A percentile compares a stretch with the other conserved stretches of the same genome.
Conservation (phyloP, 2,329 filamentous ascomycete genomes). For the Microcyclospora pomicola region DNA sequence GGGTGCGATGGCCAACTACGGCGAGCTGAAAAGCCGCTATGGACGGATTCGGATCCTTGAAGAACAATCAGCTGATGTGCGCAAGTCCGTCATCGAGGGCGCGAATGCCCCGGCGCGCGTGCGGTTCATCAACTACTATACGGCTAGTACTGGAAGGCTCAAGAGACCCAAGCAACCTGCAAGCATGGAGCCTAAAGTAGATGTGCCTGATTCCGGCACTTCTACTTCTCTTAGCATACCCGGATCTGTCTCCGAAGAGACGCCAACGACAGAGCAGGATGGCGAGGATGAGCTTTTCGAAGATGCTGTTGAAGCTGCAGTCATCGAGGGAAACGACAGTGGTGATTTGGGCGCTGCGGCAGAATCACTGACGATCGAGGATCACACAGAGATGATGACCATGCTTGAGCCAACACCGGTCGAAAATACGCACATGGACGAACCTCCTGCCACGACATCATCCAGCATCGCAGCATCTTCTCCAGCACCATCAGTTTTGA, state of each 20-base stretch:
- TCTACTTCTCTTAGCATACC: background rate
- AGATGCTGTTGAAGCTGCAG: slow-evolving; percentile 3
- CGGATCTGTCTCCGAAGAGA: background rate
- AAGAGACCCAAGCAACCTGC: slow-evolving; percentile 30
- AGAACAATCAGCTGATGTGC: slow-evolving; percentile 44
- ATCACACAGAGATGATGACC: slow-evolving; percentile 1
- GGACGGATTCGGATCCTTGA: slow-evolving; percentile 56
- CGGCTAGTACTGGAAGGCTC: slow-evolving; percentile 60
- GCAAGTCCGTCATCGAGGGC: slow-evolving; percentile 20
- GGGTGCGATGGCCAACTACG: slow-evolving; percentile 63
- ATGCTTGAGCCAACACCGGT: background rate
- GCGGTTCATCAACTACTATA: slow-evolving; percentile 83
- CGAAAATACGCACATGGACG: background rate
- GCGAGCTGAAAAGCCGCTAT: slow-evolving; percentile 57
- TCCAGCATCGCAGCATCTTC: background rate
- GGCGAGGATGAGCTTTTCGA: background rate
- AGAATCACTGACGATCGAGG: slow-evolving; percentile 9
- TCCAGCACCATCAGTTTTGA: background rate
- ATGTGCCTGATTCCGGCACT: background rate
- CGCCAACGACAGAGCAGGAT: background rate
- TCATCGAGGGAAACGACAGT: slow-evolving; percentile 4
- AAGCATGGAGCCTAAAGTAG: background rate
- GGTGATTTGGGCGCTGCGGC: slow-evolving; percentile 10
- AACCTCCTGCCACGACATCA: background rate
- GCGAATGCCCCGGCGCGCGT: slow-evolving; percentile 37